Conservation (phyloP, 2,329 filamentous ascomycete species). For the Tolypocladium tropicale region DNA sequence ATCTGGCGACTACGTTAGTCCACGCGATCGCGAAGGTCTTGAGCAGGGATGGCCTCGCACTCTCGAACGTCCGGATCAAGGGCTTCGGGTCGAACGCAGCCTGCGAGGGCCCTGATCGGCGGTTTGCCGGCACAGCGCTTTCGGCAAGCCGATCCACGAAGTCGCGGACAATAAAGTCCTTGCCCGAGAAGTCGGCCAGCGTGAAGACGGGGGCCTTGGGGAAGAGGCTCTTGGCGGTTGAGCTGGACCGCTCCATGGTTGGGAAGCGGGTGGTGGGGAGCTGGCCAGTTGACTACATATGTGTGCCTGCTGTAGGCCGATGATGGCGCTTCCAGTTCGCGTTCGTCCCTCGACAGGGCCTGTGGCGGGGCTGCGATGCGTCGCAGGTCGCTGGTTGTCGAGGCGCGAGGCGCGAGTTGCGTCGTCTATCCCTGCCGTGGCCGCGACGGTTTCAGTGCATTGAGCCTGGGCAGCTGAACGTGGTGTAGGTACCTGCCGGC, state of each 20-base stretch:
- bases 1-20: constrained; percentile 26
- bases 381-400: background rate
- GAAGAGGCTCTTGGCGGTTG: constrained; percentile 56
- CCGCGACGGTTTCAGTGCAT: background rate
- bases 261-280: background rate
- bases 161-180: constrained; percentile 96
- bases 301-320: background rate
- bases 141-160: constrained; percentile 93
- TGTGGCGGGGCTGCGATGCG: background rate
- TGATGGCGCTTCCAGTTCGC: background rate
- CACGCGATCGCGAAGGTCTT: background rate
- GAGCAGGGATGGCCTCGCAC: constrained; percentile 25
- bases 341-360: background rate
- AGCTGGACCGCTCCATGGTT: constrained; percentile 32
- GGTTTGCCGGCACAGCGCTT: constrained; percentile 65
- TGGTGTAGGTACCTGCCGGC: background rate
- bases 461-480: background rate
- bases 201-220: constrained; percentile 74
- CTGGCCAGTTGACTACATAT: background rate
- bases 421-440: background rate
- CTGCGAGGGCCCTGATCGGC: constrained; percentile 60
- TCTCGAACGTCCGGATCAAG: constrained; percentile 89
- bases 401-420: background rate
- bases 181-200: constrained; percentile 76
- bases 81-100: constrained; percentile 87